Evolutionary conservation across 2,329 filamentous ascomycete species (phyloP).

Genomic region (Hymenoscyphus fraxineus): DNA sequence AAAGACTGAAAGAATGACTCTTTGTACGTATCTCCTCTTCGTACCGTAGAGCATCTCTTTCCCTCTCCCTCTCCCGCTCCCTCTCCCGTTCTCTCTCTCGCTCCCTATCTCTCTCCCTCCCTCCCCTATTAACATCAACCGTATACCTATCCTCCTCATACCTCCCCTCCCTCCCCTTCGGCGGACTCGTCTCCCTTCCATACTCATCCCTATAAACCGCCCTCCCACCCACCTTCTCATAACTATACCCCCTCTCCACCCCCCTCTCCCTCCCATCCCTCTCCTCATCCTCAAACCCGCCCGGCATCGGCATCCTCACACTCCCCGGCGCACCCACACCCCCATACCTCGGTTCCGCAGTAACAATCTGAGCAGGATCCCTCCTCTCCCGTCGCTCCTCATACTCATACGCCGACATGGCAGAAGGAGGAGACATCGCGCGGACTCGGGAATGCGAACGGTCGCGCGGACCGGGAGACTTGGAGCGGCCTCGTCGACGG

Average conservation of each 20-base stretch:
- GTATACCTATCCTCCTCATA: slow-evolving; percentile 9
- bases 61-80: slow-evolving; percentile 6
- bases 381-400: slow-evolving; percentile 15
- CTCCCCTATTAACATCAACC: no score
- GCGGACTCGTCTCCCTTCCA: slow-evolving; percentile 12
- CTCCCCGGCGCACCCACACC: neutral
- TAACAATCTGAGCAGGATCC: slow-evolving; percentile 13
- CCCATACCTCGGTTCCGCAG: slow-evolving; percentile 18
- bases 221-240: slow-evolving; percentile 2
- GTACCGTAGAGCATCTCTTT: slow-evolving; percentile 25
- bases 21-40: slow-evolving; percentile 23
- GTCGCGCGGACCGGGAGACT: slow-evolving; percentile 29
- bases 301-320: slow-evolving; percentile 16
- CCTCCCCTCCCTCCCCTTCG: neutral
- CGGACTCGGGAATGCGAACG: slow-evolving; percentile 24
- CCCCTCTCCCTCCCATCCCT: slow-evolving; percentile 19
- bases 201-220: slow-evolving; percentile 16
- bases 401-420: slow-evolving; percentile 13
- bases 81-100: neutral
- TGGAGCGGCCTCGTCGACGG: slow-evolving; percentile 28
- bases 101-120: neutral
- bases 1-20: slow-evolving; percentile 29
- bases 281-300: slow-evolving; percentile 21
- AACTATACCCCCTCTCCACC: slow-evolving; percentile 10
- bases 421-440: slow-evolving; percentile 20